Evolutionary conservation across 2,329 filamentous ascomycete species (phyloP).

Genomic region (Macroventuria anomochaeta): DNA sequence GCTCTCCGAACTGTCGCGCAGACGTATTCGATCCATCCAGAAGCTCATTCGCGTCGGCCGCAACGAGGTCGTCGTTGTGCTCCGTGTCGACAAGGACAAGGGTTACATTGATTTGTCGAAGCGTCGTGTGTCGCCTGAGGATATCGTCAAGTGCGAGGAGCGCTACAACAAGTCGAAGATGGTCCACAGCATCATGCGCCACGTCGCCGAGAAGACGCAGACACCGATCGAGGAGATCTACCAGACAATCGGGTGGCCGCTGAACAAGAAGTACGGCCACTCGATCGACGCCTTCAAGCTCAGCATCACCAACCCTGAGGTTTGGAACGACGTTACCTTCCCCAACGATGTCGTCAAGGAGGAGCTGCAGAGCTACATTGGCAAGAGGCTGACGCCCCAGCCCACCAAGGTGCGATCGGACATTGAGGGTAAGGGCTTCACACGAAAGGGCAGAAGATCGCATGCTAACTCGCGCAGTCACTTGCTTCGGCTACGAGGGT

Average conservation of each 20-base stretch:
- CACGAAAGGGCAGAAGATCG: neutral
- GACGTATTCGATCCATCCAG: conserved; percentile 98
- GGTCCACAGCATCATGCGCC: conserved; percentile 98
- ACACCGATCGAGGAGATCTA: conserved; percentile 95
- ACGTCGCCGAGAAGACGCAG: conserved; percentile 96
- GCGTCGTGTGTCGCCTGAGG: conserved; percentile 95
- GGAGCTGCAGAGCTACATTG: conserved; percentile 93
- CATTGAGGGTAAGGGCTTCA: conserved; percentile 77
- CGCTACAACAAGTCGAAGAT: conserved; percentile 99
- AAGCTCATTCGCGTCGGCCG: conserved; percentile 98
- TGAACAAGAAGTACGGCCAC: conserved; percentile 97
- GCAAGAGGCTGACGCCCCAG: conserved; percentile 95
- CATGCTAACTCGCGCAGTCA: conserved; percentile 36
- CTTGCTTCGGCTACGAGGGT: conserved; percentile 80
- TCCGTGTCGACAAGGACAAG: conserved; percentile 99
- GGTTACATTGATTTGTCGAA: conserved; percentile 99
- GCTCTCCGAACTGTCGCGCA: conserved; percentile 93
- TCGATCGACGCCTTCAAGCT: conserved; percentile 98
- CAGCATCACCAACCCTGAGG: conserved; percentile 95
- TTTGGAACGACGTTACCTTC: conserved; percentile 94
- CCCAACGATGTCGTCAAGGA: conserved; percentile 83
- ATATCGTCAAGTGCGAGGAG: conserved; percentile 98
- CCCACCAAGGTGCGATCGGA: conserved; percentile 99
- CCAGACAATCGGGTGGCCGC: conserved; percentile 92
- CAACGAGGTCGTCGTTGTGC: conserved; percentile 97